These are phyloP conservation scores for Phytophthora tentaculata DNA, from an alignment of 352 stramenopile species.

Conservation along the genomic window DNA sequence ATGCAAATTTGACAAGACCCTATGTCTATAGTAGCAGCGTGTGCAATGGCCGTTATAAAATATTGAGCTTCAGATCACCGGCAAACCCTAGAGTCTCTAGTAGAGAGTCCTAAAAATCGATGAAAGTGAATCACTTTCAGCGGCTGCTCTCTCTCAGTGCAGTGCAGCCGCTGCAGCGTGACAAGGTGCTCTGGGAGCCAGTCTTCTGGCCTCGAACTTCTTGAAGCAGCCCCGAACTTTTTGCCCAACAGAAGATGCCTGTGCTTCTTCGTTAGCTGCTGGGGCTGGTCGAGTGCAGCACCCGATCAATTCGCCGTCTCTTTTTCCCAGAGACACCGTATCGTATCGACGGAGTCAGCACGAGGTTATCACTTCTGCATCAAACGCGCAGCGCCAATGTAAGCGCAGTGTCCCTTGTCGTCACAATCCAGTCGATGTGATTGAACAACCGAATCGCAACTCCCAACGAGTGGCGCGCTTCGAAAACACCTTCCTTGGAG, in stretches of 20 bases:
- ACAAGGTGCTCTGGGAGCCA: slow-evolving; percentile 13
- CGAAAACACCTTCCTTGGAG: slow-evolving; percentile 20
- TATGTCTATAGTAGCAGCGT: slow-evolving; percentile 4
- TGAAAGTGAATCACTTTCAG: too few relatives aligned
- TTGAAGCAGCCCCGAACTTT: background rate
- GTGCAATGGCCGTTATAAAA: slow-evolving; percentile 16
- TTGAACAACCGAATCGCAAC: slow-evolving; percentile 30
- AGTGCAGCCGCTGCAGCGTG: slow-evolving; percentile 7
- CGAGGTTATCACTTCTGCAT: slow-evolving; percentile 2
- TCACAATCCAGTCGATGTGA: slow-evolving; percentile 13
- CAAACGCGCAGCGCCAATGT: slow-evolving; percentile 1
- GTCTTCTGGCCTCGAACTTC: background rate
- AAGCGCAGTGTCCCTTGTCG: slow-evolving; percentile 19
- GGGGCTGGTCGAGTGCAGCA: slow-evolving; percentile 5
- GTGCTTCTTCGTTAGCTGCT: slow-evolving; percentile 32
- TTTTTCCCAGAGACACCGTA: slow-evolving; percentile 32
- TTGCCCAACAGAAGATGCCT: slow-evolving; percentile 13
- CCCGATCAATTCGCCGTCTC: slow-evolving; percentile 23
- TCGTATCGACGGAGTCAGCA: slow-evolving; percentile 21
- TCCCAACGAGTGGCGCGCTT: too few relatives aligned
- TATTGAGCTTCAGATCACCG: slow-evolving; percentile 26
- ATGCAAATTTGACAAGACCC: slow-evolving; percentile 1
- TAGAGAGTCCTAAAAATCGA: slow-evolving; percentile 1
- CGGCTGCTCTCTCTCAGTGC: background rate
- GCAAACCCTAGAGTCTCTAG: slow-evolving; percentile 2